Evolutionary conservation across 2,329 filamentous ascomycete genomes (phyloP).

Genomic region (Aphanoascus verrucosus): DNA sequence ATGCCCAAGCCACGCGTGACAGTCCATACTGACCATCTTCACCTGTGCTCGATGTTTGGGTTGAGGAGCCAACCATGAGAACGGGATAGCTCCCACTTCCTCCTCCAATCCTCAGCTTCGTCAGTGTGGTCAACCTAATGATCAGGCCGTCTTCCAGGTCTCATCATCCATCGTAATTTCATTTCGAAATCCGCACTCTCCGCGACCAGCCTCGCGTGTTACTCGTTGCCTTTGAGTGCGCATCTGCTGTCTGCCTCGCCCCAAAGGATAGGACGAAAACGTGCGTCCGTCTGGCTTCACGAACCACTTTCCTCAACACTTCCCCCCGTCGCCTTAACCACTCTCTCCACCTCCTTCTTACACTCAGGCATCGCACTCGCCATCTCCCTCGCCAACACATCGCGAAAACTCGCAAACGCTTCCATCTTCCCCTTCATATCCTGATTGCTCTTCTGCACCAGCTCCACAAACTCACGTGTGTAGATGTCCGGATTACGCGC

Average conservation of each 20-base stretch:
- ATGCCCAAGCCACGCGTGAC: not conserved
- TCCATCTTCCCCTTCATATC: conserved; percentile 51
- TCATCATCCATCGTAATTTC: too few relatives aligned
- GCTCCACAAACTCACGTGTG: conserved; percentile 55
- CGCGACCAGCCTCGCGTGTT: too few relatives aligned
- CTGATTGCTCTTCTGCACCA: conserved; percentile 52
- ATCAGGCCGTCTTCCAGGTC: too few relatives aligned
- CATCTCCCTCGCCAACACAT: conserved; percentile 50
- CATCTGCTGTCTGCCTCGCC: not conserved
- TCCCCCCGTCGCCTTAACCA: conserved; percentile 36
- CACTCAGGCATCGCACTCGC: conserved; percentile 49
- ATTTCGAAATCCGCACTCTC: too few relatives aligned
- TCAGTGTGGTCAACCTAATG: too few relatives aligned
- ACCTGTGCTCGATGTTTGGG: too few relatives aligned
- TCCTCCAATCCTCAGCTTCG: not conserved
- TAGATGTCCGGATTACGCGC: conserved; percentile 57
- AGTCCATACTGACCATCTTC: too few relatives aligned
- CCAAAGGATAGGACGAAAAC: not conserved
- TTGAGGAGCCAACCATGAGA: not conserved
- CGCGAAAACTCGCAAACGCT: conserved; percentile 48
- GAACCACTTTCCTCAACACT: not conserved
- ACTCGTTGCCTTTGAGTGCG: too few relatives aligned
- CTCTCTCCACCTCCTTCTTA: conserved; percentile 42
- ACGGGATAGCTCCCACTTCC: too few relatives aligned
- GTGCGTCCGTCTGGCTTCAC: not conserved